Evolutionary conservation across 495 filamentous ascomycete species (phyloP).

Genomic region (Xylaria bambusicola): DNA sequence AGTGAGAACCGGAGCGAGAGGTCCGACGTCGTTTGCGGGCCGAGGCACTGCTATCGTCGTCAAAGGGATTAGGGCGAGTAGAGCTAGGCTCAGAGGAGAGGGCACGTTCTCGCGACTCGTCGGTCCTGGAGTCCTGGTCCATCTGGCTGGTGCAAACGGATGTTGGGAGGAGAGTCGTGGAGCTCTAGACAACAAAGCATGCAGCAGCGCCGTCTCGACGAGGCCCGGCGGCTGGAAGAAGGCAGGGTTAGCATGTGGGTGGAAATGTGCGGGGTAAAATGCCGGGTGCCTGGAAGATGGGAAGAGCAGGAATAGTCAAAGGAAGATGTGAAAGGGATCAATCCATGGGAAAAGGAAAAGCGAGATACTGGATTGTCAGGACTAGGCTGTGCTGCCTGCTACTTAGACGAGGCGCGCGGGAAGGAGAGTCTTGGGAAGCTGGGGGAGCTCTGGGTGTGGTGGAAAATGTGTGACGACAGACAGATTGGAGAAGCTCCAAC

Average conservation of each 20-base stretch:
- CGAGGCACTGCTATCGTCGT: constrained; percentile 39
- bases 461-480: constrained; percentile 12
- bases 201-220: constrained; percentile 38
- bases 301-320: constrained; percentile 15
- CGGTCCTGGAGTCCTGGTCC: constrained; percentile 52
- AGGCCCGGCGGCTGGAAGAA: constrained; percentile 38
- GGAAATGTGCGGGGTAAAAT: constrained; percentile 32
- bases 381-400: neutral
- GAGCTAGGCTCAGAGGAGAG: constrained; percentile 62
- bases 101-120: constrained; percentile 58
- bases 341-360: neutral
- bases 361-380: constrained; percentile 1
- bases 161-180: constrained; percentile 25
- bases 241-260: constrained; percentile 42
- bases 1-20: constrained; percentile 43
- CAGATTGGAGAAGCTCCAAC: constrained; percentile 13
- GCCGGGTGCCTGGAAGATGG: constrained; percentile 3
- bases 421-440: constrained; percentile 4
- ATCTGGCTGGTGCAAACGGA: constrained; percentile 44
- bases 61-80: constrained; percentile 58
- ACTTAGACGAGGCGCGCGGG: constrained; percentile 9
- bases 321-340: constrained; percentile 1
- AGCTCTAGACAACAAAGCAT: constrained; percentile 38
- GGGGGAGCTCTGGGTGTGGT: constrained; percentile 2
- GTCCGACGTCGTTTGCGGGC: constrained; percentile 56